A percentile compares a stretch with the other conserved stretches of the same genome.
phyloP scores from a whole-genome alignment of 164 flowering plant species.

The Berberis vulgaris region DNA sequence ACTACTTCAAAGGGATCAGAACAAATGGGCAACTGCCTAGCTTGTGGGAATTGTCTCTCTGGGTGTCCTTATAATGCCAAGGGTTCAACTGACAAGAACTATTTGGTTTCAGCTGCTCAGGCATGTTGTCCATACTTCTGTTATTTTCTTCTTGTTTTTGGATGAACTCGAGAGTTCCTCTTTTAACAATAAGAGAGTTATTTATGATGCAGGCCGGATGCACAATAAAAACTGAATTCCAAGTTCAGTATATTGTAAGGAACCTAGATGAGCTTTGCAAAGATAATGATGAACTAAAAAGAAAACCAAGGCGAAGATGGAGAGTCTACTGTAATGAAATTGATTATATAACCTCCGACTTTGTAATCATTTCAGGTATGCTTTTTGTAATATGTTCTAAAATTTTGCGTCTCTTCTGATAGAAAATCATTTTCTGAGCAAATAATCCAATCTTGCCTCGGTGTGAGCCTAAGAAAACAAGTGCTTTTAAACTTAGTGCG shows the following conservation, averaged over 20 bases:
- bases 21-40: constrained; percentile 31
- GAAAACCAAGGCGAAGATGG: constrained; percentile 37
- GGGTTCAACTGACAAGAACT: constrained; percentile 48
- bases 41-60: constrained; percentile 57
- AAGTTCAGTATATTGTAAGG: constrained; percentile 35
- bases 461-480: too few relatives aligned
- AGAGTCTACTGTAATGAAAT: constrained; percentile 37
- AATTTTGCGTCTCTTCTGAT: not conserved
- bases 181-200: too few relatives aligned
- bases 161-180: not conserved
- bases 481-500: too few relatives aligned
- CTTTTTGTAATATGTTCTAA: not conserved
- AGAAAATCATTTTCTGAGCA: too few relatives aligned
- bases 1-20: constrained; percentile 10
- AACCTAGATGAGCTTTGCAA: constrained; percentile 12
- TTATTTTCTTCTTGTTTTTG: not conserved
- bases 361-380: constrained; percentile 50
- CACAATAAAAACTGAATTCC: constrained; percentile 36
- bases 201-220: constrained; percentile 46
- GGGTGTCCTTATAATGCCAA: constrained; percentile 71
- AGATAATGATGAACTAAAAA: constrained; percentile 3
- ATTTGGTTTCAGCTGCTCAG: constrained; percentile 42
- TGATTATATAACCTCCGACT: constrained; percentile 37
- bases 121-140: constrained; percentile 9
- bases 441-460: too few relatives aligned